phyloP scores from a whole-genome alignment of 2,329 filamentous ascomycete species.

The Aureobasidium sp. region DNA sequence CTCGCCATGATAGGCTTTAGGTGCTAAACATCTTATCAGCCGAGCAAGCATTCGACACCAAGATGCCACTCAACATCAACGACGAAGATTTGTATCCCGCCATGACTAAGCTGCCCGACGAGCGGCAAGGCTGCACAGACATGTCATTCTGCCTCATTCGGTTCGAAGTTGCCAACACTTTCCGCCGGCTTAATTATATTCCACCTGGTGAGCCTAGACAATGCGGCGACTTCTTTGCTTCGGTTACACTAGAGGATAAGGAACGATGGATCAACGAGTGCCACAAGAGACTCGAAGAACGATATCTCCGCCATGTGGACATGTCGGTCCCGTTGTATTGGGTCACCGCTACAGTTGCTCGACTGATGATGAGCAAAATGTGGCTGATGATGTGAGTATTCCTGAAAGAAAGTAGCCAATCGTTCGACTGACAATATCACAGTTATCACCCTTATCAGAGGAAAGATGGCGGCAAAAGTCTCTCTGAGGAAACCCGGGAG shows the following conservation, averaged over 20 bases:
- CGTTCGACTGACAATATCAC: not conserved
- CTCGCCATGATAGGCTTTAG: no score
- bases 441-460: conserved; percentile 61
- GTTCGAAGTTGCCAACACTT: conserved; percentile 42
- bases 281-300: conserved; percentile 38
- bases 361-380: conserved; percentile 68
- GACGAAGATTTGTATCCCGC: conserved; percentile 43
- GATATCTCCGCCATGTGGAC: conserved; percentile 44
- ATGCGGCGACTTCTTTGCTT: conserved; percentile 34
- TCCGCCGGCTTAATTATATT: conserved; percentile 37
- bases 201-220: conserved; percentile 34
- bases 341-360: conserved; percentile 58
- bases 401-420: no score
- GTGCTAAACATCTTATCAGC: conserved; percentile 15
- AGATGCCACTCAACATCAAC: conserved; percentile 48
- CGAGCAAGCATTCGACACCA: conserved; percentile 51
- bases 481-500: conserved; percentile 55
- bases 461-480: conserved; percentile 45
- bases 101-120: conserved; percentile 40
- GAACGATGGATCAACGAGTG: conserved; percentile 42
- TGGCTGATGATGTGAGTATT: conserved; percentile 52
- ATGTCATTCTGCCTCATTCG: conserved; percentile 49
- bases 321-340: conserved; percentile 54
- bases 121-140: conserved; percentile 46
- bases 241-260: conserved; percentile 38